These are phyloP conservation scores for Sphagnum fallax DNA, from an alignment of 228 moss, liverwort and hornwort species.

Conservation along the genomic window DNA sequence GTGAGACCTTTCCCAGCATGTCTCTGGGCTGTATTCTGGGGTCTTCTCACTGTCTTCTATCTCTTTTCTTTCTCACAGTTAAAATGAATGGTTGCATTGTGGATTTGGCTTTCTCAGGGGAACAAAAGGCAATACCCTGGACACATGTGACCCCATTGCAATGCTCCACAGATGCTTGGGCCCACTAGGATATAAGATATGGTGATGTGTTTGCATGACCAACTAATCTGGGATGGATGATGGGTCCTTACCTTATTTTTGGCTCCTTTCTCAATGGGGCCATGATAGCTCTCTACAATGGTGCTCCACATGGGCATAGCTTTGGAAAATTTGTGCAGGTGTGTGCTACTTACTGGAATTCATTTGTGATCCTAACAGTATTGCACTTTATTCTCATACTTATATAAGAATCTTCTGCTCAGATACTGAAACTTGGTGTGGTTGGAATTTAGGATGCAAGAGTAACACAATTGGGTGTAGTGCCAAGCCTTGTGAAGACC, in stretches of 20 bases:
- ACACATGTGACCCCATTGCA: conserved; percentile 67
- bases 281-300: conserved; percentile 75
- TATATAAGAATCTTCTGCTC: not conserved
- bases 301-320: conserved; percentile 61
- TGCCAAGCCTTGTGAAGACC: conserved; percentile 69
- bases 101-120: conserved; percentile 35
- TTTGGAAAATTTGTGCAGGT: conserved; percentile 94
- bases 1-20: too few species aligned
- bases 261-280: conserved; percentile 62
- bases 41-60: too few species aligned
- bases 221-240: conserved; percentile 96
- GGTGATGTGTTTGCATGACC: conserved; percentile 76
- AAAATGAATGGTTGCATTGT: not conserved
- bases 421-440: not conserved
- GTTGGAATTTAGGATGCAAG: conserved; percentile 52
- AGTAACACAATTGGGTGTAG: conserved; percentile 54
- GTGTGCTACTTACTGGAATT: not conserved
- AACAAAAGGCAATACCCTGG: conserved; percentile 97
- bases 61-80: too few species aligned
- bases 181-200: conserved; percentile 51
- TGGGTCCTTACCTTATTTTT: conserved; percentile 70
- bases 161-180: conserved; percentile 73
- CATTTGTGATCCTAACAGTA: too few species aligned
- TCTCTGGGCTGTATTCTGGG: too few species aligned
- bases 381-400: too few species aligned